These are phyloP conservation scores for Brettanomyces sp. DNA, from an alignment of 805 yeast genomes.

Conservation along the genomic window DNA sequence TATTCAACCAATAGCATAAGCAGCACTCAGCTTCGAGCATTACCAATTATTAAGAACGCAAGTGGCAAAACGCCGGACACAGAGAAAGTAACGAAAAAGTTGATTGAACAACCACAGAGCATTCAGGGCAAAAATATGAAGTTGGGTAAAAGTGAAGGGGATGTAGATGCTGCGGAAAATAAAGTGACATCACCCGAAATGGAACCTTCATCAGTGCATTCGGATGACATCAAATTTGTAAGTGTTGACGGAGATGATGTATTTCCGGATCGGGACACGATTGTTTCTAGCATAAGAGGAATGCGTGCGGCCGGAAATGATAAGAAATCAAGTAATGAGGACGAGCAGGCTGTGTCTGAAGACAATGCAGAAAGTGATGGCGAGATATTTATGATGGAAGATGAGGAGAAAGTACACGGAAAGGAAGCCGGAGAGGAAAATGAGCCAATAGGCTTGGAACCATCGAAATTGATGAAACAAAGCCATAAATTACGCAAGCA, in stretches of 20 bases:
- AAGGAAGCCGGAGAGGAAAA: conserved; percentile 4
- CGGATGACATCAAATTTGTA: conserved; percentile 11
- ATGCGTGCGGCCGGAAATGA: background rate
- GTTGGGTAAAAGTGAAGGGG: background rate
- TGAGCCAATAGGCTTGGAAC: background rate
- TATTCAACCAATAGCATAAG: conserved; percentile 20
- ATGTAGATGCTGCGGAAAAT: background rate
- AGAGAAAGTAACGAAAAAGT: background rate
- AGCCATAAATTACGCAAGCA: conserved; percentile 13
- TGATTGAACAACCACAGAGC: background rate
- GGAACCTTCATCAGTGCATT: conserved; percentile 12
- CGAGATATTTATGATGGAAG: background rate
- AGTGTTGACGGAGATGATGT: conserved; percentile 3
- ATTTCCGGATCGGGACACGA: conserved; percentile 21
- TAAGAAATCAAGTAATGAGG: background rate
- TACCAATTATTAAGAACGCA: background rate
- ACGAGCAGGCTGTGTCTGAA: background rate
- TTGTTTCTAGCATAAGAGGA: conserved; percentile 14
- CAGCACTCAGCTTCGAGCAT: conserved; percentile 4
- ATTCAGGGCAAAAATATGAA: background rate
- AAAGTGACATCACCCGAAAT: background rate
- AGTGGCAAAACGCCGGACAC: background rate
- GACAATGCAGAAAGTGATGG: background rate
- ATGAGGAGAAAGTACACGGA: conserved; percentile 8
- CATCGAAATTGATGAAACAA: conserved; percentile 1